Evolutionary conservation across 2,329 filamentous ascomycete species (phyloP).

Genomic region (Trichoderma pleuroti): DNA sequence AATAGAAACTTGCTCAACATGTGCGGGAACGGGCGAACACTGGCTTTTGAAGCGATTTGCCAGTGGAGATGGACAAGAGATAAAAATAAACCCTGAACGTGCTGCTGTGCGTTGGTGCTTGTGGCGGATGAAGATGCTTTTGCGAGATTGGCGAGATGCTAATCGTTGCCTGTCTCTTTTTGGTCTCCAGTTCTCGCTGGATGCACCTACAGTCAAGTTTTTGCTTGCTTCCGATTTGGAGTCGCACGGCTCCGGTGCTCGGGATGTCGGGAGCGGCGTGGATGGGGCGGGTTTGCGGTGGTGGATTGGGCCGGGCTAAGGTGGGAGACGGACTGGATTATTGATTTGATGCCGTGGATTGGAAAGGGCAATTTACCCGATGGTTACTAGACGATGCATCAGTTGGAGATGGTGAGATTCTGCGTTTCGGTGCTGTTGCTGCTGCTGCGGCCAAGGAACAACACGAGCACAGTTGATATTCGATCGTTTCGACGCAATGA

Average conservation of each 20-base stretch:
- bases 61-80: not conserved
- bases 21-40: slow-evolving; percentile 8
- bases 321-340: not conserved
- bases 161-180: not conserved
- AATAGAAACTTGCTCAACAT: slow-evolving; percentile 42
- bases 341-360: not conserved
- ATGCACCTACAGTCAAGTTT: no score
- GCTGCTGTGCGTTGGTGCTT: not conserved
- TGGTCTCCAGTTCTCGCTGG: not conserved
- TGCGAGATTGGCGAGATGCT: not conserved
- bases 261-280: slow-evolving; percentile 6
- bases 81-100: not conserved
- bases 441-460: not conserved
- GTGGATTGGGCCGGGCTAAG: not conserved
- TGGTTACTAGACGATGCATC: not conserved
- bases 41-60: not conserved
- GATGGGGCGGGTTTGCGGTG: not conserved
- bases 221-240: not conserved
- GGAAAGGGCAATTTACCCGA: not conserved
- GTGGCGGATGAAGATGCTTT: not conserved
- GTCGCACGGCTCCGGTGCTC: slow-evolving; percentile 2
- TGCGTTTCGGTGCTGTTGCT: not conserved
- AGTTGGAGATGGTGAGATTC: not conserved
- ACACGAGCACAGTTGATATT: not conserved
- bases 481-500: not conserved